A percentile compares a stretch with the other conserved stretches of the same genome.
These are phyloP conservation scores for Calonectria crousiana DNA, from an alignment of 2,329 filamentous ascomycete genomes.

Conservation along the genomic window DNA sequence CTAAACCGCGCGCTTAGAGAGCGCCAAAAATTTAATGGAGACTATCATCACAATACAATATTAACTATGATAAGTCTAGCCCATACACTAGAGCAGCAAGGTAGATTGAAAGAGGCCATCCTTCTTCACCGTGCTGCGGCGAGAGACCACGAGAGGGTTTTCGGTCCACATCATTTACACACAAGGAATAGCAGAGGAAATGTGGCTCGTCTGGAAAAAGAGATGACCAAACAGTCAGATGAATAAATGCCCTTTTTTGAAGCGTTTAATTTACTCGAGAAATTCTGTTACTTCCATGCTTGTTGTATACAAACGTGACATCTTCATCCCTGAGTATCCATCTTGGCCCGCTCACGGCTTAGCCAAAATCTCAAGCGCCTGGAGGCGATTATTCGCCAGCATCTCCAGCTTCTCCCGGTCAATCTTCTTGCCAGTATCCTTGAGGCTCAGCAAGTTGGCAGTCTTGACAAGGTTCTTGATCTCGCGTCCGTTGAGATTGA, in stretches of 20 bases:
- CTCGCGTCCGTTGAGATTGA: conserved; percentile 14
- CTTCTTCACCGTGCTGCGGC: neutral
- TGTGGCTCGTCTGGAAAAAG: neutral
- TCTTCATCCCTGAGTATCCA: neutral
- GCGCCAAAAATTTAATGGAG: neutral
- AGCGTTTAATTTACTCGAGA: neutral
- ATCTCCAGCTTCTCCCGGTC: neutral
- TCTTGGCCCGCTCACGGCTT: neutral
- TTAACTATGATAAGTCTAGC: neutral
- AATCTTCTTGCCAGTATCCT: neutral
- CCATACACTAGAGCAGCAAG: neutral
- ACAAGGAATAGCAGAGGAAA: neutral
- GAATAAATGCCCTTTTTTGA: neutral
- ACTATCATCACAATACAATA: neutral
- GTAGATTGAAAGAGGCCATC: neutral
- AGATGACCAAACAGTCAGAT: neutral
- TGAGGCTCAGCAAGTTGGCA: conserved; percentile 3
- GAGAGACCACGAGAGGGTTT: neutral
- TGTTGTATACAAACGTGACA: too few species aligned
- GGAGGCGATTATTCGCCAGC: conserved; percentile 7
- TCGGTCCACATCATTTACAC: neutral
- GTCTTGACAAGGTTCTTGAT: conserved; percentile 23
- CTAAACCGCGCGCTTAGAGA: neutral
- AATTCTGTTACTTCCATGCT: too few species aligned
- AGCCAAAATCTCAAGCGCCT: conserved; percentile 1